These are phyloP conservation scores for Royoungia palumana DNA, from an alignment of 768 basidiomycete genomes.

Conservation along the genomic window DNA sequence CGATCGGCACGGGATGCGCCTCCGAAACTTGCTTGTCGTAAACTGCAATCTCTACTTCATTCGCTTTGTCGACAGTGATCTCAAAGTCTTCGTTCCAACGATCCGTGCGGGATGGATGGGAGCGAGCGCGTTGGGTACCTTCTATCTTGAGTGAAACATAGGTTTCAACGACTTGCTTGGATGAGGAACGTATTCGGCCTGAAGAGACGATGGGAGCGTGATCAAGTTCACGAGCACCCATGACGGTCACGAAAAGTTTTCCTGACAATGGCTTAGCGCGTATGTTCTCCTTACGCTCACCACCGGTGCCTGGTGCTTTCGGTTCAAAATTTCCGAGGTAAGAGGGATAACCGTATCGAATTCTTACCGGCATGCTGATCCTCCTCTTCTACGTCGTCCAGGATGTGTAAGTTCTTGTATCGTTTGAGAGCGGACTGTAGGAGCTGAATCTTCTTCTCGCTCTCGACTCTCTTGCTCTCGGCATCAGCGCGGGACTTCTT, in stretches of 20 bases:
- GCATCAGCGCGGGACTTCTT: slow-evolving; percentile 93
- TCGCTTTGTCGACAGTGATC: slow-evolving; percentile 95
- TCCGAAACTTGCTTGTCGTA: slow-evolving; percentile 90
- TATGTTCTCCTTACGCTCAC: slow-evolving; percentile 88
- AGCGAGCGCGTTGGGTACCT: slow-evolving; percentile 87
- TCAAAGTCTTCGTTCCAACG: slow-evolving; percentile 98
- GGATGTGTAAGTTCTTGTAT: slow-evolving; percentile 93
- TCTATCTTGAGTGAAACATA: slow-evolving; percentile 94
- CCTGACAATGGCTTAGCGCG: slow-evolving; percentile 94
- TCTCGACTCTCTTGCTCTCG: slow-evolving; percentile 90
- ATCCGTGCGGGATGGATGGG: slow-evolving; percentile 91
- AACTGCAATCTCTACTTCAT: slow-evolving; percentile 95
- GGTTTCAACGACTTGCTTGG: slow-evolving; percentile 77
- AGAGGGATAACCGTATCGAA: background rate
- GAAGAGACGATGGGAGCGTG: slow-evolving; percentile 75
- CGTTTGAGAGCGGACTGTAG: slow-evolving; percentile 88
- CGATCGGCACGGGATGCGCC: slow-evolving; percentile 81
- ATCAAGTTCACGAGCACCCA: slow-evolving; percentile 90
- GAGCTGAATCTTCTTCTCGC: slow-evolving; percentile 94
- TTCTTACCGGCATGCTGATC: slow-evolving; percentile 63
- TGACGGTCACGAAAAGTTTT: slow-evolving; percentile 83
- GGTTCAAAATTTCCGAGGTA: slow-evolving; percentile 25
- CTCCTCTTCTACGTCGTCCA: slow-evolving; percentile 87
- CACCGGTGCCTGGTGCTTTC: slow-evolving; percentile 52
- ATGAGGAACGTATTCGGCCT: slow-evolving; percentile 68